These are phyloP conservation scores for Musa acuminata DNA, from an alignment of 176 grass and related monocot species.

Conservation along the genomic window DNA sequence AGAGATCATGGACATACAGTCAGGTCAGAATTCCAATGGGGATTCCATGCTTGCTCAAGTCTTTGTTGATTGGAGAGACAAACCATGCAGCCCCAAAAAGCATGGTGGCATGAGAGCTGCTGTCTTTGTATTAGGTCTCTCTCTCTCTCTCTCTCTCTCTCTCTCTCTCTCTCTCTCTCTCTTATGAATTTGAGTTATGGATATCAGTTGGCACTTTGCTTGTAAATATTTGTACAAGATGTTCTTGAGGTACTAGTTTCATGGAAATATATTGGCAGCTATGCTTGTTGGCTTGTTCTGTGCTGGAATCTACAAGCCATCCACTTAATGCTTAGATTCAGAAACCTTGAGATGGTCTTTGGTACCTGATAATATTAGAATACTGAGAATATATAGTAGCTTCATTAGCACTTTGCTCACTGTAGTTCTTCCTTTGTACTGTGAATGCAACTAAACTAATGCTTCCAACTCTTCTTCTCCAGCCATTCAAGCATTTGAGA, in stretches of 20 bases:
- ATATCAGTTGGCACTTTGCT: too few species aligned
- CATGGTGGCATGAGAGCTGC: slow-evolving; percentile 97
- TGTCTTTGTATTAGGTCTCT: slow-evolving; percentile 25
- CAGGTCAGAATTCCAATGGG: slow-evolving; percentile 41
- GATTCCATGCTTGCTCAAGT: slow-evolving; percentile 43
- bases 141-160: slow-evolving; percentile 2
- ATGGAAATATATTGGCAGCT: too few species aligned
- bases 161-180: too few species aligned
- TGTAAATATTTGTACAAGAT: too few species aligned
- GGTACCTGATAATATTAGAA: neutral
- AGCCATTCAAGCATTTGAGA: slow-evolving; percentile 25
- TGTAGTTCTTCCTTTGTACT: neutral
- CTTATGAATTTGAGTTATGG: neutral
- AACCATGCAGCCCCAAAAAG: slow-evolving; percentile 39
- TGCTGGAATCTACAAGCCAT: neutral
- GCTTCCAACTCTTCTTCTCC: neutral
- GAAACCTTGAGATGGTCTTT: neutral
- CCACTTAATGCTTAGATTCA: neutral
- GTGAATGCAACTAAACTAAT: neutral
- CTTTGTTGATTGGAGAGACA: slow-evolving; percentile 79
- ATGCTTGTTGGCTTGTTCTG: too few species aligned
- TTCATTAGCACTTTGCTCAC: neutral
- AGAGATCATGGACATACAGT: slow-evolving; percentile 52
- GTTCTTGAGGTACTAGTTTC: too few species aligned
- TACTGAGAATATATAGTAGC: neutral